Evolutionary conservation across 148 eudicot genomes (phyloP), one percentile per base, ranked within the genome.

Genomic region (Agrostemma githago): DNA sequence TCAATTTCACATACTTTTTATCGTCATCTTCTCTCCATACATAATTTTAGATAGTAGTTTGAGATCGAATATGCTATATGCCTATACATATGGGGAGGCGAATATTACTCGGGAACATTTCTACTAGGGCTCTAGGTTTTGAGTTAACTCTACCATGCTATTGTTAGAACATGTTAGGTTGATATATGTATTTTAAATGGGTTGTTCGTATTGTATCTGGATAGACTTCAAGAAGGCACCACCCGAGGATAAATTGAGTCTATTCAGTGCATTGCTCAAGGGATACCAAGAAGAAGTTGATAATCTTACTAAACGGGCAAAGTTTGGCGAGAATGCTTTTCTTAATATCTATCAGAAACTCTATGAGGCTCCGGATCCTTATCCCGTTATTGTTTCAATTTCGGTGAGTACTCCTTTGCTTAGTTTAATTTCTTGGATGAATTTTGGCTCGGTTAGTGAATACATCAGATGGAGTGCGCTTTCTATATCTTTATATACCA

Each of bases 211-310:
- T 68, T 82, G 79, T 75, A 39, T 74, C 16, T 76, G 84, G 76
- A 63, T 86, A 95, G 98, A 89, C 78, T 95, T 95, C 78, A 92
- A 90, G 89, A 92, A 92, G 87, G 98, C 97, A 80, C 81, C 96
- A 12, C 76, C 79, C 1, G 98, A 92, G 68, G 98, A 92, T 65
- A 92, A 95, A 83, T 76, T 90, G 77, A 83, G 74, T 75, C 79
- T 90, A 76, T 95, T 95, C 80, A 88, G 85, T 81, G 79, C 96
- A 26, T 82, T 95, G 66, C 97, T 95, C 17, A 95, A 92, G 82
- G 96, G 96, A 69, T 95, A 90, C 77, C 98, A 95, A 82, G 98
- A 95, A 82, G 98, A 95, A 85, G 96, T 95, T 81, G 98, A 95
- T 78, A 95, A 95, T 60, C 90, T 95, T 79, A 95, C 98, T 60